Evolutionary conservation across 768 basidiomycete species (phyloP).

Genomic region (Termitomyces eurrhizus): DNA sequence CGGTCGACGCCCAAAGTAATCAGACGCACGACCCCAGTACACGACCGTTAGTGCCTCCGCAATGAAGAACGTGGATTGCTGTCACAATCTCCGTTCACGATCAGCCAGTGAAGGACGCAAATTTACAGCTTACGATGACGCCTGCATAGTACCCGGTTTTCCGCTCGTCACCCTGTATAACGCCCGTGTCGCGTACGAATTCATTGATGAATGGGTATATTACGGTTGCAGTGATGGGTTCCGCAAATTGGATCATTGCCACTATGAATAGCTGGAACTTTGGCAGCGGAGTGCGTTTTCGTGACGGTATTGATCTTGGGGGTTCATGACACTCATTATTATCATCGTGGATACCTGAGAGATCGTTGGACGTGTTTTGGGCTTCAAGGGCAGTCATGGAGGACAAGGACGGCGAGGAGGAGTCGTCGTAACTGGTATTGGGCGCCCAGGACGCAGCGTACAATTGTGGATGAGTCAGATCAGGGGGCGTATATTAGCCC

Average conservation of each 20-base stretch:
- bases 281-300: constrained; percentile 27
- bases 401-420: background rate
- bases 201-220: constrained; percentile 47
- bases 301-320: constrained; percentile 1
- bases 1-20: constrained; percentile 29
- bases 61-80: constrained; percentile 34
- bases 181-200: constrained; percentile 37
- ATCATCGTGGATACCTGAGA: background rate
- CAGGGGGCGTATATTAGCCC: no score
- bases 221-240: constrained; percentile 29
- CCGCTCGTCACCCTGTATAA: constrained; percentile 39
- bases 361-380: background rate
- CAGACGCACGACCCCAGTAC: constrained; percentile 31
- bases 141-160: constrained; percentile 49
- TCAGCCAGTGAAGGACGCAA: background rate
- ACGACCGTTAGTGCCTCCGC: constrained; percentile 27
- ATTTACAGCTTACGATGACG: constrained; percentile 32
- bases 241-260: constrained; percentile 29
- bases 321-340: constrained; percentile 3
- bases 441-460: background rate
- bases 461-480: background rate
- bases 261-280: constrained; percentile 35
- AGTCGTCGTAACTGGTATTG: no score
- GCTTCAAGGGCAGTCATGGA: background rate
- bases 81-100: background rate